These are phyloP conservation scores for Flaveria sonorensis DNA, from an alignment of 129 eudicot species.

Conservation along the genomic window DNA sequence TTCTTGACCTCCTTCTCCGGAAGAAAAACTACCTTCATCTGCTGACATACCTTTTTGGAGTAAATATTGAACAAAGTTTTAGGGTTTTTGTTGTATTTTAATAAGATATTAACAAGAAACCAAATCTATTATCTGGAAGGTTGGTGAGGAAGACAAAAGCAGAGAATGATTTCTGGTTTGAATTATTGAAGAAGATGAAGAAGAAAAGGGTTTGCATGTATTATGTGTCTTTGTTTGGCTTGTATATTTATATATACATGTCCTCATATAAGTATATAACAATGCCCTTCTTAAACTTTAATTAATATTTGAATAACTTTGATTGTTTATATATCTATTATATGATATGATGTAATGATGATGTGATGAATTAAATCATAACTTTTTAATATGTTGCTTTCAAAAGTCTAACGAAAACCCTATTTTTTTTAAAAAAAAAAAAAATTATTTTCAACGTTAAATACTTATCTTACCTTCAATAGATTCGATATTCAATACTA, in stretches of 20 bases:
- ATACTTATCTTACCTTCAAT: too few species aligned
- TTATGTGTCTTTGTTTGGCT: constrained; percentile 44
- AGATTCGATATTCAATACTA: too few species aligned
- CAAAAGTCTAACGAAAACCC: too few species aligned
- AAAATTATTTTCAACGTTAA: too few species aligned
- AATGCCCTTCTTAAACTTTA: neutral
- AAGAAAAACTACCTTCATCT: constrained; percentile 75
- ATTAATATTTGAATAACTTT: neutral
- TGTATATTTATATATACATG: constrained; percentile 28
- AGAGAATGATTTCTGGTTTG: constrained; percentile 33
- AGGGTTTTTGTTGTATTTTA: constrained; percentile 6
- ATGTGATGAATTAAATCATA: neutral
- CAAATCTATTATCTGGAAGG: constrained; percentile 16
- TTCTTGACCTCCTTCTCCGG: constrained; percentile 42
- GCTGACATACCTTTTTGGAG: constrained; percentile 37
- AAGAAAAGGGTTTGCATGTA: constrained; percentile 38
- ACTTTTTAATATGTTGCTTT: neutral
- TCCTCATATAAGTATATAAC: constrained; percentile 9
- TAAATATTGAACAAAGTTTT: constrained; percentile 47
- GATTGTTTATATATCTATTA: constrained; percentile 2
- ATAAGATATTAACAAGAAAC: constrained; percentile 9
- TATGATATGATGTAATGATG: constrained; percentile 11
- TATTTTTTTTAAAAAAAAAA: too few species aligned
- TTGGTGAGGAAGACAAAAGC: constrained; percentile 23
- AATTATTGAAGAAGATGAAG: constrained; percentile 32